Conservation (phyloP, 2,329 filamentous ascomycete species). For the Periconia sp. region DNA sequence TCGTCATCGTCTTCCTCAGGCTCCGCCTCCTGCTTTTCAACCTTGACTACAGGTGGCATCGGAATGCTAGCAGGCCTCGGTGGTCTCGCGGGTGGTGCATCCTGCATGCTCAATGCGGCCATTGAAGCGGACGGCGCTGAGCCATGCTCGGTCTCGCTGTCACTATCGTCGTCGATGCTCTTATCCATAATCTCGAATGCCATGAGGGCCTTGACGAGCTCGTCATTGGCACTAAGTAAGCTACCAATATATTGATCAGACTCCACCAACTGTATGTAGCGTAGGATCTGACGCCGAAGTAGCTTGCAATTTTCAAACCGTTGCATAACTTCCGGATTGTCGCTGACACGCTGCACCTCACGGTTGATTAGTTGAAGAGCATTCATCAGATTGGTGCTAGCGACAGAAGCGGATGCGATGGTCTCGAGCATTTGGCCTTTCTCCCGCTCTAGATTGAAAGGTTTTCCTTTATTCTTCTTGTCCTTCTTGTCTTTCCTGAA, state of each 20-base stretch:
- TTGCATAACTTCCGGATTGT: constrained; percentile 75
- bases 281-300: constrained; percentile 80
- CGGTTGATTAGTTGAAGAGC: constrained; percentile 88
- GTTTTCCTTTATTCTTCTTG: constrained; percentile 62
- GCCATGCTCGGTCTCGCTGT: constrained; percentile 60
- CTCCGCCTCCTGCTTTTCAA: constrained; percentile 54
- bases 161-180: constrained; percentile 76
- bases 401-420: constrained; percentile 89
- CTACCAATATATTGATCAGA: constrained; percentile 89
- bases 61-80: constrained; percentile 53
- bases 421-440: constrained; percentile 84
- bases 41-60: constrained; percentile 39
- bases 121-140: constrained; percentile 44
- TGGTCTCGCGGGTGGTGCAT: constrained; percentile 55
- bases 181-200: constrained; percentile 92
- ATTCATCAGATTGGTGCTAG: constrained; percentile 89
- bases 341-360: constrained; percentile 84
- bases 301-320: constrained; percentile 87
- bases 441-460: constrained; percentile 86
- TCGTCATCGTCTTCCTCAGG: constrained; percentile 73
- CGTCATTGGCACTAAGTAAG: constrained; percentile 91
- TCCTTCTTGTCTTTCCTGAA: constrained; percentile 61
- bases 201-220: constrained; percentile 92
- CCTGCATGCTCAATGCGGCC: constrained; percentile 52
- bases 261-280: constrained; percentile 92